Evolutionary conservation across 1,284 basidiomycete species (phyloP), one percentile per base, ranked within the genome.

Genomic region (Tremellales sp.): DNA sequence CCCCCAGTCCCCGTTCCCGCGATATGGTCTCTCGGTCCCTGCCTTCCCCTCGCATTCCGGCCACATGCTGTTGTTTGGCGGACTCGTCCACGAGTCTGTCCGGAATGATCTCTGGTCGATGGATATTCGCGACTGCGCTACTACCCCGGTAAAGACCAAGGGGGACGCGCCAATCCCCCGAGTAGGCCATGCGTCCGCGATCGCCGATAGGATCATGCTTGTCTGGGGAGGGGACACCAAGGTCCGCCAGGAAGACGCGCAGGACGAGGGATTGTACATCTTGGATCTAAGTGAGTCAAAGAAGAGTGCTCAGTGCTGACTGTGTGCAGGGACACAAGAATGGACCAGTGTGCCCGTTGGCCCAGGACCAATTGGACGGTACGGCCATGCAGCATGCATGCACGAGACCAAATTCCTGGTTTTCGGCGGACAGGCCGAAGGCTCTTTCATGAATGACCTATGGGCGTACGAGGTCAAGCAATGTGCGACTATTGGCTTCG

Each of bases 201-300:
- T 97, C 39, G 90, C 97, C 49, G 91, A 89, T 71, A 92, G 89
- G 62, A 93, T 97, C 39, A 78, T 99, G 59, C 89, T 98, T 53
- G 86, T 97, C 5, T 99, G 95, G 93, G 95, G 95, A 49, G 95
- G 95, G 27, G 95, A 98, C 70, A 98, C 94, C 3, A 82, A 81
- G 67, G 77, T 81, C 18, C 79, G 79, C 52, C 79, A 81, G 10
- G 77, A 79, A 10, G 91, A 94, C 59, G 82, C 80, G 60, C 90
- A 94, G 72, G 95, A 98, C 70, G 89, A 97, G 67, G 86, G 84
- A 0, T 76, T 98, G 37, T 98, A 97, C 76, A 77, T 97, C n/a
- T 79, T 98, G 48, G 97, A 98, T 72, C 80, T 97, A 27, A 85
- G 89, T 90, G 62, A 58, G 84, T 78, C 50, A 54, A n/a, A n/a